phyloP scores from a whole-genome alignment of 1,284 basidiomycete genomes.

The Kalmanozyma brasiliensis region DNA sequence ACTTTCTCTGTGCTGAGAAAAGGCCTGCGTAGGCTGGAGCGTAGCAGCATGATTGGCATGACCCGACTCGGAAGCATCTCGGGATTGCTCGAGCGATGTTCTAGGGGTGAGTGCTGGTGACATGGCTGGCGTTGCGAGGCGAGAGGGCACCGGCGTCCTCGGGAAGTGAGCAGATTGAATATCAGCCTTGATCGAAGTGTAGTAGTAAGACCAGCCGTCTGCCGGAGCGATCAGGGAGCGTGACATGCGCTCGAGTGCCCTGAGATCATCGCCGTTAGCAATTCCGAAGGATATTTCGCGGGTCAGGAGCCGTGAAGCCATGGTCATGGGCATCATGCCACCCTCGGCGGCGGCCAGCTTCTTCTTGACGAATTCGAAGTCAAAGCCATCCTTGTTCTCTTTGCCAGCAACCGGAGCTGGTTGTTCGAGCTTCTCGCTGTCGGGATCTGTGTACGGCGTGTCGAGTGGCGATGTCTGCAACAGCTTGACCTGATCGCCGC shows the following conservation, averaged over 20 bases:
- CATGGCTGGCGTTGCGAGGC: constrained; percentile 30
- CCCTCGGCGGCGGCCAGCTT: constrained; percentile 73
- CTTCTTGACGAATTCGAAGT: constrained; percentile 44
- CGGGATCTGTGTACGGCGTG: constrained; percentile 26
- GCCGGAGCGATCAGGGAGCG: constrained; percentile 70
- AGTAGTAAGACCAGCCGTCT: constrained; percentile 76
- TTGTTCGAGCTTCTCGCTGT: neutral
- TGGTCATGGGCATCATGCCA: constrained; percentile 73
- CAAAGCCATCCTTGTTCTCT: constrained; percentile 69
- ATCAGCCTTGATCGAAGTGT: constrained; percentile 54
- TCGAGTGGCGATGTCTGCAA: constrained; percentile 72
- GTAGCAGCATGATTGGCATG: constrained; percentile 13
- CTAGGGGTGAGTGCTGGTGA: constrained; percentile 32
- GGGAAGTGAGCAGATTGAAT: constrained; percentile 46
- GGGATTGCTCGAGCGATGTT: constrained; percentile 33
- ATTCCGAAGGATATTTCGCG: constrained; percentile 77
- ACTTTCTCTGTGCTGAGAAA: neutral
- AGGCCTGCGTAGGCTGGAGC: neutral
- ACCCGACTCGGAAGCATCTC: constrained; percentile 26
- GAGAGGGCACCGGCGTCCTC: constrained; percentile 46
- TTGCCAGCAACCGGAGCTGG: too few species aligned
- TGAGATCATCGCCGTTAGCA: constrained; percentile 74
- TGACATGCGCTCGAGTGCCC: constrained; percentile 70
- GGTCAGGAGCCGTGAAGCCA: constrained; percentile 73
- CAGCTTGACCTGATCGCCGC: constrained; percentile 72